Conservation (phyloP, 805 yeast genomes). For the Huiozyma naganishii region DNA sequence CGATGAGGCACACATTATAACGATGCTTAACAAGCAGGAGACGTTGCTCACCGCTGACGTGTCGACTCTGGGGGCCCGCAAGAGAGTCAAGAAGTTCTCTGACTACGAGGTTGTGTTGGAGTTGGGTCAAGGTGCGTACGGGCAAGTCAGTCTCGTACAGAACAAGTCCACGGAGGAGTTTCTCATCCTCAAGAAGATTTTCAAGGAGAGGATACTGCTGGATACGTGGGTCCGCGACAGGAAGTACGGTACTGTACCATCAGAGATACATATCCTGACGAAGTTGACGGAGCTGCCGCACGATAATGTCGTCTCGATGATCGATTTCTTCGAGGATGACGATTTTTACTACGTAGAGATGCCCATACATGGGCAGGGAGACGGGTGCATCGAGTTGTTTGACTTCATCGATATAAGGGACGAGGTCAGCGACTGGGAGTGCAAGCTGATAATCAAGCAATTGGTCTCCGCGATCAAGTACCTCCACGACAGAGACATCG, state of each 20-base stretch:
- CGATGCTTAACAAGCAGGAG: neutral
- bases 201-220: constrained; percentile 81
- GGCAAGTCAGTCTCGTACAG: constrained; percentile 73
- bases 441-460: constrained; percentile 67
- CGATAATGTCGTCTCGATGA: constrained; percentile 70
- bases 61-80: constrained; percentile 37
- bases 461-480: constrained; percentile 68
- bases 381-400: constrained; percentile 81
- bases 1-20: neutral
- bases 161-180: constrained; percentile 51
- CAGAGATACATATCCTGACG: constrained; percentile 85
- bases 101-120: constrained; percentile 63
- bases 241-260: constrained; percentile 79
- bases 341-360: constrained; percentile 82
- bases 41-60: neutral
- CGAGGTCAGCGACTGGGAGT: constrained; percentile 65
- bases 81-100: constrained; percentile 57
- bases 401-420: constrained; percentile 80
- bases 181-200: constrained; percentile 79
- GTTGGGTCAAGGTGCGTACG: constrained; percentile 95
- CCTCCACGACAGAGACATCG: constrained; percentile 73
- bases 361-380: constrained; percentile 84
- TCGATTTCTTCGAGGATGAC: constrained; percentile 89
- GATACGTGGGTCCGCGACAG: constrained; percentile 96
- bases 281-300: constrained; percentile 64